Conservation (phyloP, 345 rosid genomes). For the Eucalyptus sp. region DNA sequence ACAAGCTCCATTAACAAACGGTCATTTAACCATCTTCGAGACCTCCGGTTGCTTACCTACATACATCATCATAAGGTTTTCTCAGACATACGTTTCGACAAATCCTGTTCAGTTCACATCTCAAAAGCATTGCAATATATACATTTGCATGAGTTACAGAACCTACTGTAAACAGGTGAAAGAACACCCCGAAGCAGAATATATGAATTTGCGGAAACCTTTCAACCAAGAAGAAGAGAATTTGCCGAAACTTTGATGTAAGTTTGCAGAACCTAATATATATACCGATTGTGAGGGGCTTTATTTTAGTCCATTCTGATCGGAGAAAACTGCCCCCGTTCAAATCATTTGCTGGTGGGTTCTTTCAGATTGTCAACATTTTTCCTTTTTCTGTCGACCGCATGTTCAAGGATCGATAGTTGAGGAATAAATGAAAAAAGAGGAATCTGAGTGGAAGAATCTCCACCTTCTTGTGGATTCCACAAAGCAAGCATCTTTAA, state of each 20-base stretch:
- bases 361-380: background rate
- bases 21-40: slow-evolving; percentile 88
- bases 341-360: background rate
- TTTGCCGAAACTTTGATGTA: no score
- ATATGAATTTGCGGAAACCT: background rate
- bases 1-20: slow-evolving; percentile 92
- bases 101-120: background rate
- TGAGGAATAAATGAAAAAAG: background rate
- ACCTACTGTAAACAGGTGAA: background rate
- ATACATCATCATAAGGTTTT: background rate
- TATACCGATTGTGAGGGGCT: background rate
- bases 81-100: background rate
- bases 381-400: background rate
- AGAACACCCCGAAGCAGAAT: background rate
- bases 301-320: background rate
- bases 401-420: background rate
- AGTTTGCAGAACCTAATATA: no score
- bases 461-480: background rate
- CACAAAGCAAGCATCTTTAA: background rate
- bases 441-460: background rate
- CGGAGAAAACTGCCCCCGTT: background rate
- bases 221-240: no score
- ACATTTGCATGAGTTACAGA: background rate
- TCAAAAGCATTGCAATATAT: background rate
- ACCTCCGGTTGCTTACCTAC: slow-evolving; percentile 78